phyloP scores from a whole-genome alignment of 2,329 filamentous ascomycete species.

The Drechslerella stenobrocha region DNA sequence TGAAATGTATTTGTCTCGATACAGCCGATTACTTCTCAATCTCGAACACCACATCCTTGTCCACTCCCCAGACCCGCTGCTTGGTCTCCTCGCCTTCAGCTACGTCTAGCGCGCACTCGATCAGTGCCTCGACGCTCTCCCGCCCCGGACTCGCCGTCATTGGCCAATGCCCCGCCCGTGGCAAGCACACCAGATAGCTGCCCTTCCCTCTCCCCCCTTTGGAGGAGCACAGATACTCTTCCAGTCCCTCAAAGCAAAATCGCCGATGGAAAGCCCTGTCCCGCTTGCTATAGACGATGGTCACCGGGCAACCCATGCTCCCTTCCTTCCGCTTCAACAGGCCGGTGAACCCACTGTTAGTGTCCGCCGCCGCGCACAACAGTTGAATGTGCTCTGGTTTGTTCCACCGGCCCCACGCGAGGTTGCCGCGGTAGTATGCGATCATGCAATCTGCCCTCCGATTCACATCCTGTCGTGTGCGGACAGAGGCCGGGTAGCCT shows the following conservation, averaged over 20 bases:
- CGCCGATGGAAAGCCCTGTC: conserved; percentile 32
- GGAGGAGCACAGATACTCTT: conserved; percentile 26
- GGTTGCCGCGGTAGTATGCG: conserved; percentile 41
- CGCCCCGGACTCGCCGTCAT: conserved; percentile 39
- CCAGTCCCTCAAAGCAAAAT: conserved; percentile 46
- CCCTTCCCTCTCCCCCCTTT: conserved; percentile 16
- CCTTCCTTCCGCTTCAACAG: conserved; percentile 25
- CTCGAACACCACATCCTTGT: conserved; percentile 36
- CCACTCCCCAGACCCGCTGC: conserved; percentile 25
- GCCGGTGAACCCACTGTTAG: conserved; percentile 22
- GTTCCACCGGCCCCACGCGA: conserved; percentile 25
- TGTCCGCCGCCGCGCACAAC: conserved; percentile 20
- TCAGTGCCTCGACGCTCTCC: conserved; percentile 38
- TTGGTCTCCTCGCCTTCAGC: conserved; percentile 36
- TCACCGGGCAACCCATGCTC: conserved; percentile 31
- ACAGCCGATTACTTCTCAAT: conserved; percentile 34
- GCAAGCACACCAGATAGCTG: conserved; percentile 42
- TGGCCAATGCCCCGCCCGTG: conserved; percentile 27
- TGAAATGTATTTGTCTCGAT: too few relatives aligned
- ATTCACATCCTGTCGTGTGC: conserved; percentile 27
- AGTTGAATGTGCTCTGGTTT: conserved; percentile 37
- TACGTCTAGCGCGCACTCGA: conserved; percentile 33
- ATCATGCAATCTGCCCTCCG: conserved; percentile 29
- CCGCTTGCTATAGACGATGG: conserved; percentile 27
- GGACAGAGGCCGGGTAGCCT: conserved; percentile 29